Evolutionary conservation across 2,329 filamentous ascomycete species (phyloP), one percentile per base, ranked within the genome.

Genomic region (Bertia moriformis): DNA sequence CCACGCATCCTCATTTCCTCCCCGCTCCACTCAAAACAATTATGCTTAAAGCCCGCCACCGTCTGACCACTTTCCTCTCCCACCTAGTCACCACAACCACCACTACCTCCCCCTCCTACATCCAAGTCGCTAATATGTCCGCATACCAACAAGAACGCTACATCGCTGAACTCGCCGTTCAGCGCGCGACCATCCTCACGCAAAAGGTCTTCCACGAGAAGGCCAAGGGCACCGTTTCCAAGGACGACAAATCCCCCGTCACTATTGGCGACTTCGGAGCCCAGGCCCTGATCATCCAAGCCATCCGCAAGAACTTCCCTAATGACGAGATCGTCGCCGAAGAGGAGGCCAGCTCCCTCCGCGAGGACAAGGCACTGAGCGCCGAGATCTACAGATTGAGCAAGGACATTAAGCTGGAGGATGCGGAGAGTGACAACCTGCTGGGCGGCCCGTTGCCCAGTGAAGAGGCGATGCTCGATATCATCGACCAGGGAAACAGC

Each of bases 221-320:
- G 61, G 82, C 86, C 51, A 96, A 96, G 65, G 89, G 89, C 49
- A 95, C 91, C 36, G 71, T 94, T 39, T 83, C 81, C 57, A 98
- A 98, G 66, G 81, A 85, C 60, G 91, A 98, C 69, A 86, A 85
- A 56, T 94, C 88, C 7, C 91, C 91, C 47, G 91, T 98, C 51
- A 98, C 91, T 14, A 91, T 96, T 51, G 91, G 89, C 57, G 91
- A 98, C 65, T 96, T 94, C 59, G 91, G 91, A 53, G 93, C 91
- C 27, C 91, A 98, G 66, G 88, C 91, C 20, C 75, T 98, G 47
- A 94, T 98, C 61, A 94, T 96, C 54, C 72, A 79, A 41, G 89
- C 89, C 19, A 79, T 98, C 48, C 79, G 80, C 60, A 75, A 84
- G 61, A 85, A 83, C 61, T 98, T 98, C 66, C 91, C 91, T 14